Conservation (phyloP, 208 protist genomes). For the Trypanosoma scelopori region DNA sequence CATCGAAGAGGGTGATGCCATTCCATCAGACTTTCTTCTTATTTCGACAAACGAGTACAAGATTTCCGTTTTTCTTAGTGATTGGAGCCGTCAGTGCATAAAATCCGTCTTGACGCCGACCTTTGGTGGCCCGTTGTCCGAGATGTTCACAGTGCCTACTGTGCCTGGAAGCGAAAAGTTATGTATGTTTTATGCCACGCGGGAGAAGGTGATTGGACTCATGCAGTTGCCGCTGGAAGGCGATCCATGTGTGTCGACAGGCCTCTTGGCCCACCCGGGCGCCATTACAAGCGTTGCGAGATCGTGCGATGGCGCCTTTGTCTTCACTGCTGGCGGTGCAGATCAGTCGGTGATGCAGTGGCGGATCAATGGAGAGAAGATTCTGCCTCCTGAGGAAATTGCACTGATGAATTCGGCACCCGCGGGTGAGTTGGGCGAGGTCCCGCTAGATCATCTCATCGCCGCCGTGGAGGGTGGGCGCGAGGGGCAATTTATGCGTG, state of each 20-base stretch:
- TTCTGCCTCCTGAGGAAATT: conserved; percentile 33
- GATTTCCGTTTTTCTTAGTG: conserved; percentile 75
- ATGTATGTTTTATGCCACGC: conserved; percentile 87
- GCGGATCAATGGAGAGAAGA: conserved; percentile 59
- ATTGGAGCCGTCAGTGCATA: conserved; percentile 86
- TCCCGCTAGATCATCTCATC: conserved; percentile 87
- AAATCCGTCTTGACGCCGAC: conserved; percentile 90
- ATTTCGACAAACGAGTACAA: conserved; percentile 93
- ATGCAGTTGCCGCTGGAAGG: conserved; percentile 91
- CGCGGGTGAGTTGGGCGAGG: conserved; percentile 26
- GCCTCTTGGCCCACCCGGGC: conserved; percentile 93
- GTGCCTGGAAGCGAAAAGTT: conserved; percentile 17
- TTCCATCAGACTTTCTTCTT: conserved; percentile 48
- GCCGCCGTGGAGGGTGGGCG: conserved; percentile 89
- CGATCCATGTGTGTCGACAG: conserved; percentile 88
- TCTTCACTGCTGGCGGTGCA: conserved; percentile 91
- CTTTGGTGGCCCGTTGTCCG: conserved; percentile 89
- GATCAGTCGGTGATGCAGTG: conserved; percentile 93
- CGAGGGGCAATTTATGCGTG: conserved; percentile 89
- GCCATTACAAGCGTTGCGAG: conserved; percentile 64
- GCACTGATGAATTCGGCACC: conserved; percentile 1
- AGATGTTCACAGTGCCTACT: conserved; percentile 53
- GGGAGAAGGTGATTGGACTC: conserved; percentile 92
- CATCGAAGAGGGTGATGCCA: conserved; percentile 1
- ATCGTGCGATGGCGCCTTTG: conserved; percentile 82